phyloP scores from a whole-genome alignment of 805 yeast species.

The Yamadazyma endophytica region DNA sequence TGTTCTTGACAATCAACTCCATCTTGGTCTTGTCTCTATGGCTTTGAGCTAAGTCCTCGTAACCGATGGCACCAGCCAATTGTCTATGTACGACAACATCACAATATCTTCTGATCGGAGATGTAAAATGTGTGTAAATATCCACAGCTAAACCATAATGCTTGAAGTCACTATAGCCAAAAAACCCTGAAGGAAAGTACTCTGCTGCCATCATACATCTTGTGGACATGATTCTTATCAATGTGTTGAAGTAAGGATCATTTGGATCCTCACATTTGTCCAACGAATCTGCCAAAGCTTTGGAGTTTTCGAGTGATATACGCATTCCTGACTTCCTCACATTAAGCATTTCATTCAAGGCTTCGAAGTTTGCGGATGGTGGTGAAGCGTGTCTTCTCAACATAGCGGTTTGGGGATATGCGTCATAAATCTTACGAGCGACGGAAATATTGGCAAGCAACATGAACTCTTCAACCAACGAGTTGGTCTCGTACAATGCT shows the following conservation, averaged over 20 bases:
- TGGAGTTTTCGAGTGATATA: constrained; percentile 79
- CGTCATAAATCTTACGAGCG: constrained; percentile 85
- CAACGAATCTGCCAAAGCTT: constrained; percentile 87
- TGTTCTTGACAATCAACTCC: constrained; percentile 84
- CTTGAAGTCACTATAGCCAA: constrained; percentile 83
- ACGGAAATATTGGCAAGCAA: constrained; percentile 94
- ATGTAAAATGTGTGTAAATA: constrained; percentile 96
- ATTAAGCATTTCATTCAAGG: constrained; percentile 81
- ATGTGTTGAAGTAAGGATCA: constrained; percentile 89
- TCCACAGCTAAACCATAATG: constrained; percentile 98
- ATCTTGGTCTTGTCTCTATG: constrained; percentile 88
- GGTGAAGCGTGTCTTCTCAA: constrained; percentile 97
- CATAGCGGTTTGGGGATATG: constrained; percentile 98
- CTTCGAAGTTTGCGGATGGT: constrained; percentile 88
- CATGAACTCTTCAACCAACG: constrained; percentile 98
- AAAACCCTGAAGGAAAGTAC: constrained; percentile 88
- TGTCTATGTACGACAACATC: constrained; percentile 97
- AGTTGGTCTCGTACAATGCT: constrained; percentile 82
- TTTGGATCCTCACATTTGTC: constrained; percentile 80
- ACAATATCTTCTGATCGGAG: constrained; percentile 97
- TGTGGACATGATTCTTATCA: constrained; percentile 94
- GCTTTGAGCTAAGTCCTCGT: constrained; percentile 73
- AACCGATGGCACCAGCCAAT: constrained; percentile 95
- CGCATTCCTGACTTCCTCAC: constrained; percentile 67
- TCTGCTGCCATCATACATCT: constrained; percentile 99